Evolutionary conservation across 768 basidiomycete species (phyloP), one percentile per base, ranked within the genome.

Genomic region (Boletus pseudopeckii): DNA sequence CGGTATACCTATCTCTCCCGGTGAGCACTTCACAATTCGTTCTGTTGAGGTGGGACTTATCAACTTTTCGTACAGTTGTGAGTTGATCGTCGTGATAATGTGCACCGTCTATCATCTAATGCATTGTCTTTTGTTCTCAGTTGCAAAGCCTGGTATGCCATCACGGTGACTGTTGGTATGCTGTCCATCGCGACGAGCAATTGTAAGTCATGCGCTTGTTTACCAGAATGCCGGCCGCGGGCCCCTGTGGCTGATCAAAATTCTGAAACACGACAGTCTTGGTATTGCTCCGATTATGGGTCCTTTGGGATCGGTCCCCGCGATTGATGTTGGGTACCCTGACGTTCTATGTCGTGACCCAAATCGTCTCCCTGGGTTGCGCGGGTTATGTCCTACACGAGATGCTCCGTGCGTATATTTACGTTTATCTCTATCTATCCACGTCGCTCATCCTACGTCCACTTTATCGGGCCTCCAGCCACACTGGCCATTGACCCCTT

Each of bases 241-340:
- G 26, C 48, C 36, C 39, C 26, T 10, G 14, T 58, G 38, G 20
- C 55, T 61, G 40, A 60, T 50, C 55, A 17, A n/a, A 10, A n/a
- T 13, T 3, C 14, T 22, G 45, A 24, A 24, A 50, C 14, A 1
- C 41, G 22, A 38, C 32, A 76, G 75, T 75, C 53, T 64, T 76
- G 20, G 61, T 77, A 11, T 57, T 77, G 34, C 60, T 76, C n/a
- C 70, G 72, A 2, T 28, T 76, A 8, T 77, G 75, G 75, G 58
- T 71, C 22, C 56, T 75, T 6, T 75, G 75, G 62, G 67, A 64
- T 37, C 63, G 67, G 11, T 36, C 32, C 1, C 64, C 58, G n/a
- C 52, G 54, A 5, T 42, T 75, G 24, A 62, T 75, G 43, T 20
- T 67, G 18, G 50, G 37, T 40, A 75, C 72, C 1, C 48, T 75